phyloP scores from a whole-genome alignment of 2,329 filamentous ascomycete genomes.

The Phialocephala subalpina region DNA sequence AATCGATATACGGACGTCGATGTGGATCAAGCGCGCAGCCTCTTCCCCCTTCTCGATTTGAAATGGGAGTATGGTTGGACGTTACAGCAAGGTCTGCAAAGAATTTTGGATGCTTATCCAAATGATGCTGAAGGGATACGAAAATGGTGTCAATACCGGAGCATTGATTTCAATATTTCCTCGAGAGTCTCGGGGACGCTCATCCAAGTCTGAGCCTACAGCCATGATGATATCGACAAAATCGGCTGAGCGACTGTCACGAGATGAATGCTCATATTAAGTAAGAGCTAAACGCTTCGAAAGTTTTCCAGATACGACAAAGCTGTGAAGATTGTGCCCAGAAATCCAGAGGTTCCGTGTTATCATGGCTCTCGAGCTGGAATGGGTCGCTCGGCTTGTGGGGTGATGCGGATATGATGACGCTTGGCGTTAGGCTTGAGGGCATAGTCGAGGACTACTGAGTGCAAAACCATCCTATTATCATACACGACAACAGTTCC shows the following conservation, averaged over 20 bases:
- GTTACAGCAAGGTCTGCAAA: background rate
- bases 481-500: constrained; percentile 11
- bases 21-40: background rate
- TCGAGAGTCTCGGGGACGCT: background rate
- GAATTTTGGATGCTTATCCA: background rate
- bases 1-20: background rate
- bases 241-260: background rate
- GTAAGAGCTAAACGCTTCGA: background rate
- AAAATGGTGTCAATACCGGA: background rate
- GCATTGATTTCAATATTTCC: background rate
- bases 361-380: constrained; percentile 7
- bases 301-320: background rate
- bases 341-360: background rate
- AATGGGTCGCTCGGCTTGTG: constrained; percentile 7
- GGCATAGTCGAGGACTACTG: constrained; percentile 9
- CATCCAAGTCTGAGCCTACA: background rate
- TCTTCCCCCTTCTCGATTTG: background rate
- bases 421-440: constrained; percentile 1
- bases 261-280: background rate
- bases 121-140: background rate
- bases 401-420: constrained; percentile 4
- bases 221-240: background rate
- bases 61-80: background rate
- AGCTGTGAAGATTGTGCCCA: background rate
- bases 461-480: constrained; percentile 10